Conservation (phyloP, 2,329 filamentous ascomycete genomes). For the Phialophora expanda region DNA sequence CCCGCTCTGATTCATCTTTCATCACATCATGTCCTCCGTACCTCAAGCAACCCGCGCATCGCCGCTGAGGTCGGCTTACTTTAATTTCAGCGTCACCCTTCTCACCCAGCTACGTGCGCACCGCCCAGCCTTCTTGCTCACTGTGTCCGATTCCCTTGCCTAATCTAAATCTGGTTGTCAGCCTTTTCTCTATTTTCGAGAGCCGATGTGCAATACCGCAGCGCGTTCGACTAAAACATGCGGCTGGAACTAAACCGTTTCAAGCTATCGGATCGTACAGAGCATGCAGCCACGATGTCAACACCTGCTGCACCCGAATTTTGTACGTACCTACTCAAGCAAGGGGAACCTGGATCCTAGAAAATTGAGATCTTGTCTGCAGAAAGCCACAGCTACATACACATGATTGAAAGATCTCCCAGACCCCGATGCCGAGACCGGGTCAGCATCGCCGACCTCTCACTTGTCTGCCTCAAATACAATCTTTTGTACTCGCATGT, state of each 20-base stretch:
- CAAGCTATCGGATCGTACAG: neutral
- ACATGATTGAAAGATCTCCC: neutral
- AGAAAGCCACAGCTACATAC: constrained; percentile 6
- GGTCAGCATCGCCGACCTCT: constrained; percentile 4
- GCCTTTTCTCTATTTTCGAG: neutral
- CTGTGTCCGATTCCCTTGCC: neutral
- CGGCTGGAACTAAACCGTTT: neutral
- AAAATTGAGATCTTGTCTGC: constrained; percentile 20
- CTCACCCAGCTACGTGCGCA: neutral
- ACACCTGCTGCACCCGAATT: constrained; percentile 1
- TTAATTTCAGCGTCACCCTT: neutral
- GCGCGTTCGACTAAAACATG: neutral
- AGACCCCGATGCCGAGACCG: neutral
- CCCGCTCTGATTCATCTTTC: neutral
- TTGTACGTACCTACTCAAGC: constrained; percentile 6
- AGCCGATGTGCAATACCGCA: neutral
- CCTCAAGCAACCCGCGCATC: neutral
- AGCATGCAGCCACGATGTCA: constrained; percentile 13
- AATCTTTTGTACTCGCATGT: constrained; percentile 75
- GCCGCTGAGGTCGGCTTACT: constrained; percentile 5
- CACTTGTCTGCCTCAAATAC: constrained; percentile 62
- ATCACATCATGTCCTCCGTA: neutral
- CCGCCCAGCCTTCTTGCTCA: neutral
- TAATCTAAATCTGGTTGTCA: neutral
- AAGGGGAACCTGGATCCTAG: constrained; percentile 5